phyloP scores from a whole-genome alignment of 2,329 filamentous ascomycete species.

The Trichoderma polysporum region DNA sequence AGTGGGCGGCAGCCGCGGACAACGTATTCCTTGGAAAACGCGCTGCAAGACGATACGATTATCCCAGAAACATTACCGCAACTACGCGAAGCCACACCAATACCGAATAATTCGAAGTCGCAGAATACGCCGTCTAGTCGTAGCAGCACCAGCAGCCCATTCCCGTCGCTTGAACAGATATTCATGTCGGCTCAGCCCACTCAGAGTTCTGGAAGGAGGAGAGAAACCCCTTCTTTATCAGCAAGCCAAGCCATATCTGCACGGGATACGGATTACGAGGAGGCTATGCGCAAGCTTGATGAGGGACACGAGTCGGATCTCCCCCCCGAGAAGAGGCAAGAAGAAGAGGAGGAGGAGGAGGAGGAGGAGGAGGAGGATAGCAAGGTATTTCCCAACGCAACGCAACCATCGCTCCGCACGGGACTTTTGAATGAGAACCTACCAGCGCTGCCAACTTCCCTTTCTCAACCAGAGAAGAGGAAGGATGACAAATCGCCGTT shows the following conservation, averaged over 20 bases:
- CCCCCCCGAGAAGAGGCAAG: constrained; percentile 27
- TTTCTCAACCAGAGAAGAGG: constrained; percentile 21
- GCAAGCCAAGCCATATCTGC: constrained; percentile 23
- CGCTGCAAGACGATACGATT: constrained; percentile 29
- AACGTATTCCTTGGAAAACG: constrained; percentile 36
- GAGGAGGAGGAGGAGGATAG: constrained; percentile 25
- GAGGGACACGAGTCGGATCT: constrained; percentile 30
- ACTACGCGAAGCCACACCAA: constrained; percentile 21
- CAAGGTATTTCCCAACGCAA: constrained; percentile 35
- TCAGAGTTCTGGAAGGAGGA: constrained; percentile 31
- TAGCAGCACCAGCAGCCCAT: constrained; percentile 36
- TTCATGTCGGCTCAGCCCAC: constrained; percentile 43
- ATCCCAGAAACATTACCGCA: constrained; percentile 27
- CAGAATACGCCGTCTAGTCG: neutral
- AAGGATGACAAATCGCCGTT: constrained; percentile 29
- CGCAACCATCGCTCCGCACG: constrained; percentile 29
- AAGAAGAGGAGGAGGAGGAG: constrained; percentile 27
- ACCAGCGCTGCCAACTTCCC: constrained; percentile 3
- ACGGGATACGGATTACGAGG: constrained; percentile 43
- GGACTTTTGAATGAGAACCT: neutral
- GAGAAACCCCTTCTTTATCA: constrained; percentile 22
- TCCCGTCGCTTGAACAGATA: constrained; percentile 40
- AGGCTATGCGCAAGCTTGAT: constrained; percentile 45
- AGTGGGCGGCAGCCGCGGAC: constrained; percentile 54
- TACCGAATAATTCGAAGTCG: constrained; percentile 16